These are phyloP conservation scores for Sesbania bispinosa DNA, from an alignment of 306 rosid genomes.

Conservation along the genomic window DNA sequence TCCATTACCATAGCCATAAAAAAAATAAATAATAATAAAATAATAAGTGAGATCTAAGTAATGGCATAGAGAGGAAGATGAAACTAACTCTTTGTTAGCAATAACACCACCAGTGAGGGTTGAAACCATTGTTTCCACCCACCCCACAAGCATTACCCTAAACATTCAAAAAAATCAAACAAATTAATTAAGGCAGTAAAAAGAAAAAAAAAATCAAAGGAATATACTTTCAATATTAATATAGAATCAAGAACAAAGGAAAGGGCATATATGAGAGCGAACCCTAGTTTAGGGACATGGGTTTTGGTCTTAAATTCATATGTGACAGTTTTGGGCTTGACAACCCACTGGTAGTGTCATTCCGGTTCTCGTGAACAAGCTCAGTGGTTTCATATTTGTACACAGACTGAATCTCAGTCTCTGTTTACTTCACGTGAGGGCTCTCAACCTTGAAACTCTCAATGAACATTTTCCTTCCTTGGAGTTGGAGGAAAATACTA, in stretches of 20 bases:
- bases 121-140: conserved; percentile 96
- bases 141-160: conserved; percentile 97
- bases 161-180: not conserved
- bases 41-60: not conserved
- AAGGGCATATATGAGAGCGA: not conserved
- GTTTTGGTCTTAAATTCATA: conserved; percentile 73
- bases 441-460: conserved; percentile 89
- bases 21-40: no score
- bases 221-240: not conserved
- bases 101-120: conserved; percentile 94
- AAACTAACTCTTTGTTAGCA: conserved; percentile 83
- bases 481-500: not conserved
- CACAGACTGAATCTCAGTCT: conserved; percentile 70
- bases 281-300: conserved; percentile 84
- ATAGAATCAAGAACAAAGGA: not conserved
- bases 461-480: conserved; percentile 47
- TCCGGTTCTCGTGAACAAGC: conserved; percentile 76
- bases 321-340: conserved; percentile 73
- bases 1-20: not conserved
- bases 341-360: conserved; percentile 81
- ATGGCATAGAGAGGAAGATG: not conserved
- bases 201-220: not conserved
- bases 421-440: conserved; percentile 70
- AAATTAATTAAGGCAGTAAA: not conserved
- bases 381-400: conserved; percentile 86